Evolutionary conservation across 2,329 filamentous ascomycete genomes (phyloP).

Genomic region (Penicillium concentricum): DNA sequence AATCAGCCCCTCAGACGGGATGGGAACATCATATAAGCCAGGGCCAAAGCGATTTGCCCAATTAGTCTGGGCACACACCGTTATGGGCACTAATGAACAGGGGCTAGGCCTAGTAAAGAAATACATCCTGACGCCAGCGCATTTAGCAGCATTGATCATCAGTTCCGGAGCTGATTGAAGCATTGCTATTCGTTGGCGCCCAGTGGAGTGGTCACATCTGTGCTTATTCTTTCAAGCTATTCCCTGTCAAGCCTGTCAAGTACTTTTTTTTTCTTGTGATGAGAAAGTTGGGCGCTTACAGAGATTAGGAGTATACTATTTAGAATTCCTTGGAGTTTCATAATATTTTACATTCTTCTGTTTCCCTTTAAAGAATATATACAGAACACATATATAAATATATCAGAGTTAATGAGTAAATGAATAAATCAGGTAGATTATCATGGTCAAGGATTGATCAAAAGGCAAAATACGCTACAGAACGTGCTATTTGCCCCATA

Average conservation of each 20-base stretch:
- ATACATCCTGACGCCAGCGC: slow-evolving; percentile 13
- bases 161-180: slow-evolving; percentile 8
- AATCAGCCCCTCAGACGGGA: slow-evolving; percentile 11
- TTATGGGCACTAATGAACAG: slow-evolving; percentile 2
- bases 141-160: slow-evolving; percentile 13
- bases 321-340: neutral
- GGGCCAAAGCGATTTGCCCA: slow-evolving; percentile 8
- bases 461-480: neutral
- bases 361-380: neutral
- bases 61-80: slow-evolving; percentile 11
- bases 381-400: neutral
- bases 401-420: neutral
- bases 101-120: slow-evolving; percentile 16
- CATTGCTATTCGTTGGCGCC: slow-evolving; percentile 21
- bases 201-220: slow-evolving; percentile 27
- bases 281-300: slow-evolving; percentile 22
- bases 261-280: neutral
- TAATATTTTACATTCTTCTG: neutral
- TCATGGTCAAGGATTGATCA: neutral
- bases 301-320: neutral
- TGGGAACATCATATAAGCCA: slow-evolving; percentile 8
- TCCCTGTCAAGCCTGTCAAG: neutral
- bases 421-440: neutral
- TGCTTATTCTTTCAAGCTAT: slow-evolving; percentile 15
- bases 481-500: slow-evolving; percentile 31